Conservation (phyloP, 83 land plant genomes). For the Picea mariana region DNA sequence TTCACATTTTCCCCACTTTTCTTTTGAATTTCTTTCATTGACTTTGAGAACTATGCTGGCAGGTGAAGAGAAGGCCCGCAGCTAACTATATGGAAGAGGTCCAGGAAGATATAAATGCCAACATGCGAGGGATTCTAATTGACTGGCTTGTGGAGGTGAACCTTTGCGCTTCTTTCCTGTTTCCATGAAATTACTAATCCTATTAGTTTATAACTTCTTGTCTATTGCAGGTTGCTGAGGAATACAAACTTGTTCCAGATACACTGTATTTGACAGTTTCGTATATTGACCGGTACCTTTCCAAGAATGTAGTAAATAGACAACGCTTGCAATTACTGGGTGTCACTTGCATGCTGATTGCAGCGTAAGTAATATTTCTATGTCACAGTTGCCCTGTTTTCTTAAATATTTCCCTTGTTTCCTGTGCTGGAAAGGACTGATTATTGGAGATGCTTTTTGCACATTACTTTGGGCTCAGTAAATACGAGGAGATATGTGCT, state of each 20-base stretch:
- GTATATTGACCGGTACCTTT: slow-evolving; percentile 93
- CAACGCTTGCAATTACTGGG: slow-evolving; percentile 90
- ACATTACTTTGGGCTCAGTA: slow-evolving; percentile 34
- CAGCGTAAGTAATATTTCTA: slow-evolving; percentile 57
- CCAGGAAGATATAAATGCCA: slow-evolving; percentile 81
- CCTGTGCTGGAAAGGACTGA: neutral
- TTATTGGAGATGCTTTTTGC: neutral
- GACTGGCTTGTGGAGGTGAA: slow-evolving; percentile 99
- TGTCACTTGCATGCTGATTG: slow-evolving; percentile 95
- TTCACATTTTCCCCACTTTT: neutral
- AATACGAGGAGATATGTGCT: slow-evolving; percentile 97
- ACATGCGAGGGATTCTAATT: slow-evolving; percentile 84
- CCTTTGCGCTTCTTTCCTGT: neutral
- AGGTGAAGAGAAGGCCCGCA: slow-evolving; percentile 89
- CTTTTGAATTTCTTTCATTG: neutral
- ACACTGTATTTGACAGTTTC: slow-evolving; percentile 87
- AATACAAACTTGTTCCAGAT: slow-evolving; percentile 93
- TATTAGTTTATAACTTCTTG: neutral
- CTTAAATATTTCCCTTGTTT: neutral
- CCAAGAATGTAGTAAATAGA: slow-evolving; percentile 71
- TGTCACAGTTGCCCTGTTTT: neutral
- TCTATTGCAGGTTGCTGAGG: slow-evolving; percentile 82
- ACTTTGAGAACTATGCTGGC: slow-evolving; percentile 18
- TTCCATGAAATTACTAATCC: neutral
- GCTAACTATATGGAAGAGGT: slow-evolving; percentile 82